phyloP scores from a whole-genome alignment of 2,329 filamentous ascomycete species.

The Cordyceps javanica region DNA sequence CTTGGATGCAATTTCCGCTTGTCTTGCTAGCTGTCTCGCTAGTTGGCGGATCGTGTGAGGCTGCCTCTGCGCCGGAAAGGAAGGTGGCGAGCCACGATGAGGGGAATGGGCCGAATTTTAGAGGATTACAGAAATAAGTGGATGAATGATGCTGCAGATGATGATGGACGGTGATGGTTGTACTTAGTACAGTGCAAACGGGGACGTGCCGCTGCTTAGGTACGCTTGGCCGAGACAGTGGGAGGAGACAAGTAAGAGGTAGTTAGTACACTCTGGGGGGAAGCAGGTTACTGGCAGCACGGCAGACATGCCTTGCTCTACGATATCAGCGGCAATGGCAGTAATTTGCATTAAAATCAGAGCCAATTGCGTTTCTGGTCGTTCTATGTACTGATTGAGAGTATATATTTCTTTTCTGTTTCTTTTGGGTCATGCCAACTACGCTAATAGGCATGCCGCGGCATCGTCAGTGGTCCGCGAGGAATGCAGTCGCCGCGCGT shows the following conservation, averaged over 20 bases:
- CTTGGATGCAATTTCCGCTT: slow-evolving; percentile 6
- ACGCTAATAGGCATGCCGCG: no score
- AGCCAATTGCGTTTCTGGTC: no score
- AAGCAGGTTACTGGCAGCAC: no score
- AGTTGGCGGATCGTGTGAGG: not conserved
- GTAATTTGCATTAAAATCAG: no score
- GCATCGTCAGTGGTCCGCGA: no score
- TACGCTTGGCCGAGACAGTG: not conserved
- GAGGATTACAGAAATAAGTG: not conserved
- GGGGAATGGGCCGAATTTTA: not conserved
- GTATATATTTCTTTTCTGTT: no score
- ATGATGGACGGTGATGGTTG: not conserved
- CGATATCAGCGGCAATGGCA: no score
- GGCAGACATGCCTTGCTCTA: no score
- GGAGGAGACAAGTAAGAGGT: not conserved
- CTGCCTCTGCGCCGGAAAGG: not conserved
- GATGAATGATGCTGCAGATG: not conserved
- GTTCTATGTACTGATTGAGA: no score
- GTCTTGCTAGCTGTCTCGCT: not conserved
- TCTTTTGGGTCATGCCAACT: no score
- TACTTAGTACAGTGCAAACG: not conserved
- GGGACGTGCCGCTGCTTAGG: not conserved
- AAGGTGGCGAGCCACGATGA: not conserved
- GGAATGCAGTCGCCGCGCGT: no score
- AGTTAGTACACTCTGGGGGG: no score